A percentile compares a stretch with the other conserved stretches of the same genome.
Evolutionary conservation across 805 yeast genomes (phyloP).

Genomic region (Kodamaea leandrae): DNA sequence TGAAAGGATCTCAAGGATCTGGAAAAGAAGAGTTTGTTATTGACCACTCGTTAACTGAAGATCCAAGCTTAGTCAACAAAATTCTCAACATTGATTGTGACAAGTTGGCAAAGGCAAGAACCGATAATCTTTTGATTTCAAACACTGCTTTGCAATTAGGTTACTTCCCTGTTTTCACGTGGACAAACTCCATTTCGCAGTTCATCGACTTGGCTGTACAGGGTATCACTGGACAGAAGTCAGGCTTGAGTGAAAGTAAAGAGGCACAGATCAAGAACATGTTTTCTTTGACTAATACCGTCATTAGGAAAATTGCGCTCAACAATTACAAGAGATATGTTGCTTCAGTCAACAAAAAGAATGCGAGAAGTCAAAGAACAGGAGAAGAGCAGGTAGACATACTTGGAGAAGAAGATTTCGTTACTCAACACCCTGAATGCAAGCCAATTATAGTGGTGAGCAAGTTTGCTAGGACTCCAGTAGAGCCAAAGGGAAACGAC

Average conservation of each 20-base stretch:
- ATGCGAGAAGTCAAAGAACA: slow-evolving; percentile 17
- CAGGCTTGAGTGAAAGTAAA: slow-evolving; percentile 80
- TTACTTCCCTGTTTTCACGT: slow-evolving; percentile 90
- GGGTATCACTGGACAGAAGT: slow-evolving; percentile 90
- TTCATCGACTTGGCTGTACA: slow-evolving; percentile 83
- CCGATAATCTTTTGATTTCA: slow-evolving; percentile 65
- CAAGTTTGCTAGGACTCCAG: slow-evolving; percentile 58
- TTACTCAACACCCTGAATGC: slow-evolving; percentile 80
- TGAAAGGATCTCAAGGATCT: slow-evolving; percentile 93
- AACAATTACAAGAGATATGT: slow-evolving; percentile 30
- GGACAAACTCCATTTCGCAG: slow-evolving; percentile 78
- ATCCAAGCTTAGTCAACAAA: slow-evolving; percentile 42
- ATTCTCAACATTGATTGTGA: slow-evolving; percentile 79
- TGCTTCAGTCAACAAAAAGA: slow-evolving; percentile 18
- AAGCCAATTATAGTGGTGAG: slow-evolving; percentile 86
- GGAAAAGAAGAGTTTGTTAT: slow-evolving; percentile 82
- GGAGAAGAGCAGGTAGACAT: slow-evolving; percentile 27
- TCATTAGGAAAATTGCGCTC: slow-evolving; percentile 63
- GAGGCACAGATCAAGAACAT: slow-evolving; percentile 81
- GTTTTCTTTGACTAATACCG: slow-evolving; percentile 66
- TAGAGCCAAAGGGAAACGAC: slow-evolving; percentile 42
- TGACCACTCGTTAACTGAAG: slow-evolving; percentile 58
- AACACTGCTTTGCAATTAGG: slow-evolving; percentile 77
- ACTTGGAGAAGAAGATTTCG: slow-evolving; percentile 72
- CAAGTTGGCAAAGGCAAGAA: slow-evolving; percentile 64